Evolutionary conservation across 371 early-diverging fungal genomes (phyloP).

Genomic region (Rhizopus delemar): DNA sequence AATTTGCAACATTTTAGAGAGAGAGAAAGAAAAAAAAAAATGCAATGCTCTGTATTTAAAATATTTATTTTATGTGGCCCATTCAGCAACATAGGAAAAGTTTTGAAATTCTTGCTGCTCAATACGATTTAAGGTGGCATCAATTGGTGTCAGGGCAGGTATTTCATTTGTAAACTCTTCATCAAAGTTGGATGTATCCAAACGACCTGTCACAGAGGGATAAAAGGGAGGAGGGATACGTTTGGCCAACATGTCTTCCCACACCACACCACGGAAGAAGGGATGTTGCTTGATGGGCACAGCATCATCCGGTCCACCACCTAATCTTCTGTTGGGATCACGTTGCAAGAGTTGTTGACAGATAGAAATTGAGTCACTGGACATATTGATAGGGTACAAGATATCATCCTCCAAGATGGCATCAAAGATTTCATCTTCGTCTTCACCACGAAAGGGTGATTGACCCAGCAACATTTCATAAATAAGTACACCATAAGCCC

Average conservation of each 20-base stretch:
- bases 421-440: slow-evolving; percentile 94
- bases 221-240: slow-evolving; percentile 86
- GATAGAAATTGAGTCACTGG: slow-evolving; percentile 84
- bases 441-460: slow-evolving; percentile 92
- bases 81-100: slow-evolving; percentile 91
- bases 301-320: slow-evolving; percentile 79
- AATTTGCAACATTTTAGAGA: slow-evolving; percentile 11
- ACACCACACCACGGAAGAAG: slow-evolving; percentile 91
- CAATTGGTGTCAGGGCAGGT: slow-evolving; percentile 88
- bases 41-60: too few species aligned
- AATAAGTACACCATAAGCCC: slow-evolving; percentile 98
- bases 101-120: slow-evolving; percentile 91
- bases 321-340: slow-evolving; percentile 85
- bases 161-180: slow-evolving; percentile 89
- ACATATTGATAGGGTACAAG: slow-evolving; percentile 87
- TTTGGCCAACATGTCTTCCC: slow-evolving; percentile 86
- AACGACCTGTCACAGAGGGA: slow-evolving; percentile 75
- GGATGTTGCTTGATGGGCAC: slow-evolving; percentile 90
- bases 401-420: slow-evolving; percentile 92
- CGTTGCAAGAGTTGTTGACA: slow-evolving; percentile 85
- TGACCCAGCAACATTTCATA: slow-evolving; percentile 96
- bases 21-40: too few species aligned
- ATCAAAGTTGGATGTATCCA: slow-evolving; percentile 95
- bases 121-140: slow-evolving; percentile 67
- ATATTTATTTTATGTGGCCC: slow-evolving; percentile 52